phyloP scores from a whole-genome alignment of 75 land plant genomes.

The Sequoia sempervirens region DNA sequence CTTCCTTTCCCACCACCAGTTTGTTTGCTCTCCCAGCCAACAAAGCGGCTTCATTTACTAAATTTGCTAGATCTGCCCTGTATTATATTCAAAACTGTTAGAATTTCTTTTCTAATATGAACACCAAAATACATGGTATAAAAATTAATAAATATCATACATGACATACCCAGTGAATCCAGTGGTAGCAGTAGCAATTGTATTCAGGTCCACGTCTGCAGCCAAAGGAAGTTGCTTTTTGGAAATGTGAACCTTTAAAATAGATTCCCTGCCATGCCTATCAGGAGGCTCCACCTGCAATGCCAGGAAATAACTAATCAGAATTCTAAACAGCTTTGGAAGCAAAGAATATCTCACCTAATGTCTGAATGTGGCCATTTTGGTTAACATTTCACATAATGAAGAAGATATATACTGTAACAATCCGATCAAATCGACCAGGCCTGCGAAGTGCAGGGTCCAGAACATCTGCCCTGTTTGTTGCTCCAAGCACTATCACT shows the following conservation, averaged over 20 bases:
- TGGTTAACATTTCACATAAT: neutral
- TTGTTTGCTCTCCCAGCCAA: conserved; percentile 89
- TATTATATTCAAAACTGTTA: conserved; percentile 11
- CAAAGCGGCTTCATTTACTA: conserved; percentile 98
- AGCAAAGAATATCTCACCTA: neutral
- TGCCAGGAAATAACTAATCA: neutral
- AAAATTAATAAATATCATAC: neutral
- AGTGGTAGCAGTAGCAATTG: conserved; percentile 88
- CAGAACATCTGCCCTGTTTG: conserved; percentile 93
- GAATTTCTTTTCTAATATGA: neutral
- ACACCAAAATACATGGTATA: conserved; percentile 9
- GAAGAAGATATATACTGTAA: conserved; percentile 46
- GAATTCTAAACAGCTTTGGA: neutral
- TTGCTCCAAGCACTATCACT: conserved; percentile 98
- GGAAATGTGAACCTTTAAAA: conserved; percentile 79
- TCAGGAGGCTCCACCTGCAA: conserved; percentile 95
- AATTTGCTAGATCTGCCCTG: conserved; percentile 99
- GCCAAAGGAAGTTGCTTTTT: conserved; percentile 88
- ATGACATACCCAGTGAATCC: conserved; percentile 89
- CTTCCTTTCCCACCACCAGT: conserved; percentile 71
- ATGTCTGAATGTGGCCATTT: neutral
- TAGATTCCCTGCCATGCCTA: conserved; percentile 84
- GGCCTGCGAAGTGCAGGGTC: conserved; percentile 98
- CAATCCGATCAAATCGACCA: conserved; percentile 99
- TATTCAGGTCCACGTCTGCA: conserved; percentile 66